Conservation (phyloP, 2,329 filamentous ascomycete species). For the Trichoderma aggressivum region DNA sequence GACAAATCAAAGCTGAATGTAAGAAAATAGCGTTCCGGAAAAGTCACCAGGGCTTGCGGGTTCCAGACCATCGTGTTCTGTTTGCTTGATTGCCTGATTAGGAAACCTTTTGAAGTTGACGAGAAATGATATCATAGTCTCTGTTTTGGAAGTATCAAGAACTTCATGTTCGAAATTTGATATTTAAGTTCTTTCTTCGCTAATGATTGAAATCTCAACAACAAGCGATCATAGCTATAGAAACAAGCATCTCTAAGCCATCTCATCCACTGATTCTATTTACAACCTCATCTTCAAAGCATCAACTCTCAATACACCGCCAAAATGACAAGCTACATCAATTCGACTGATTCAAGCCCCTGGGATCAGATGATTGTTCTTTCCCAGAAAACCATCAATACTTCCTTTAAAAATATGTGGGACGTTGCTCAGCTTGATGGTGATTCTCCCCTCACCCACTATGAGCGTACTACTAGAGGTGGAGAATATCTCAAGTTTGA, state of each 20-base stretch:
- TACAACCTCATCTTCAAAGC: not conserved
- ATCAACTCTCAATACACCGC: not conserved
- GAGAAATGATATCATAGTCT: not conserved
- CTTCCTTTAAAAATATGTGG: not conserved
- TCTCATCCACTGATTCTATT: not conserved
- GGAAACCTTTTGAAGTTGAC: not conserved
- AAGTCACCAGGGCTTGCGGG: not conserved
- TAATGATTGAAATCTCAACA: not conserved
- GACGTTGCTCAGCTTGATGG: not conserved
- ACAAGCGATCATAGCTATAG: not conserved
- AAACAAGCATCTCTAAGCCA: not conserved
- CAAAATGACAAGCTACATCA: not conserved
- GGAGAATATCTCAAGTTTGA: not conserved
- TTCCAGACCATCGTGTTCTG: not conserved
- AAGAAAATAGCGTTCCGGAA: not conserved
- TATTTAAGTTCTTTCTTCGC: not conserved
- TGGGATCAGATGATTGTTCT: not conserved
- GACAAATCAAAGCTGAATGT: not conserved
- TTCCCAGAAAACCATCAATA: not conserved
- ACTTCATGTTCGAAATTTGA: not conserved
- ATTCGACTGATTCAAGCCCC: not conserved
- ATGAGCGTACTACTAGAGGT: not conserved
- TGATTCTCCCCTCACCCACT: not conserved
- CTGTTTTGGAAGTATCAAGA: not conserved
- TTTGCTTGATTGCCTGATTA: not conserved